Percentiles rank a stretch among this genome's conserved stretches.
These are phyloP conservation scores for Solanum hybrid DNA, from an alignment of 305 asterid species.

Conservation along the genomic window DNA sequence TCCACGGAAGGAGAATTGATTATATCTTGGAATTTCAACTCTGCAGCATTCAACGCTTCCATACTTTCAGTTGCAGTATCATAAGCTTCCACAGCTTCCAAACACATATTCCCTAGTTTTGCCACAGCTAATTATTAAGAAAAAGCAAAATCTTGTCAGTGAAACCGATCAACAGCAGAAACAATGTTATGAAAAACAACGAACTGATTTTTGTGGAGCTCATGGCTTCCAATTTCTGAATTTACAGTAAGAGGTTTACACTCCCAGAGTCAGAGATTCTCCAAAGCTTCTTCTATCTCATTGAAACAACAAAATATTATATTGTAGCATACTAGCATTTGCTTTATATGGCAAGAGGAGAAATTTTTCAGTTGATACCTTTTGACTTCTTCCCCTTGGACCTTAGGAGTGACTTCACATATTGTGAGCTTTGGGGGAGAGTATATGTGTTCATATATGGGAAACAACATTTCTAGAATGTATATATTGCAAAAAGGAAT, in stretches of 20 bases:
- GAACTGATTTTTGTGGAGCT: background rate
- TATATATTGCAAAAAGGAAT: background rate
- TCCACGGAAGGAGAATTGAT: constrained; percentile 78
- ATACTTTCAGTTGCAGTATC: constrained; percentile 70
- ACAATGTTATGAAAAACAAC: background rate
- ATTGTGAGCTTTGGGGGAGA: background rate
- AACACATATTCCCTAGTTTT: constrained; percentile 63
- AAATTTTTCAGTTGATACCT: background rate
- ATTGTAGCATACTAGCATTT: background rate
- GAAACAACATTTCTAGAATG: background rate
- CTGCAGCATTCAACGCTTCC: constrained; percentile 77
- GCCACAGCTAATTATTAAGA: constrained; percentile 48
- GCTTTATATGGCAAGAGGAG: background rate
- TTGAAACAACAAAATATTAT: background rate
- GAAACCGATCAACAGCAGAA: background rate
- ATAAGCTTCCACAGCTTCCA: constrained; percentile 77
- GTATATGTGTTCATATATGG: background rate
- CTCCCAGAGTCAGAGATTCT: background rate
- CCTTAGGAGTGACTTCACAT: background rate
- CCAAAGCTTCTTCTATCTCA: background rate
- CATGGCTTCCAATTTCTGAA: background rate
- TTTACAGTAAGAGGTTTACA: background rate
- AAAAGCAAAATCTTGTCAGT: constrained; percentile 9
- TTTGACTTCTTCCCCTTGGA: background rate
- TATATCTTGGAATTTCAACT: constrained; percentile 83